Base-by-base conservation (phyloP, 1,284 basidiomycete genomes). In the Xerocomus nothofagi region DNA sequence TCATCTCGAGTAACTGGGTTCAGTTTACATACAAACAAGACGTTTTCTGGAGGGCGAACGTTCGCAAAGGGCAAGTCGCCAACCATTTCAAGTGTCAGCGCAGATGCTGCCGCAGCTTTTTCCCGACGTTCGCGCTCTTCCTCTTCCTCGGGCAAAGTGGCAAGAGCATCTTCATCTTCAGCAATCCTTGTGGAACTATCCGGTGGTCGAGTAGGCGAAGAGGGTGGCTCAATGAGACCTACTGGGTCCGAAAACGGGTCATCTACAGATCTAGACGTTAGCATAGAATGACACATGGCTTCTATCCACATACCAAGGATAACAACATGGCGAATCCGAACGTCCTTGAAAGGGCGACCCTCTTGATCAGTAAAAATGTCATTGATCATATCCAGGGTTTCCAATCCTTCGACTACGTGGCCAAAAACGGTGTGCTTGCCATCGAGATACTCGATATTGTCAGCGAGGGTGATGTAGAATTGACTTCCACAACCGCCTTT, bases 51-150 rank as follows among this genome's bases (percentile, higher is more conserved):
- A 0, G 97, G 97, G 36, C 94, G 83, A 36, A 99, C 93, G 62
- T 98, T 96, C 17, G 96, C 97, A 65, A 99, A 98, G 0, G 97
- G 97, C 46, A 99, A 75, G 70, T 99, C 97, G 40, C 96, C 96
- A 51, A 99, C 96, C 93, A 99, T 99, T 69, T 99, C 97, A 42
- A 99, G 82, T 2, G 97, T 99, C 30, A 99, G 75, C 0, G 96
- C 97, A 33, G 93, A 93, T 0, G 95, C 93, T 2, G 84, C 83
- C 0, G 96, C 95, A 0, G 94, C 94, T 50, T 88, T 87, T 66
- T 86, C 81, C 11, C 94, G 84, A 11, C 89, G 82, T 40, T 82
- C 74, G 15, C 79, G 79, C 60, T 96, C 96, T 36, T 85, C 84
- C 53, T 92, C 87, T 55, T 93, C 91, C 56, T 92, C 89, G 1